A percentile compares a stretch with the other conserved stretches of the same genome.
phyloP scores from a whole-genome alignment of 495 filamentous ascomycete species.

The Daldinia concentrica region DNA sequence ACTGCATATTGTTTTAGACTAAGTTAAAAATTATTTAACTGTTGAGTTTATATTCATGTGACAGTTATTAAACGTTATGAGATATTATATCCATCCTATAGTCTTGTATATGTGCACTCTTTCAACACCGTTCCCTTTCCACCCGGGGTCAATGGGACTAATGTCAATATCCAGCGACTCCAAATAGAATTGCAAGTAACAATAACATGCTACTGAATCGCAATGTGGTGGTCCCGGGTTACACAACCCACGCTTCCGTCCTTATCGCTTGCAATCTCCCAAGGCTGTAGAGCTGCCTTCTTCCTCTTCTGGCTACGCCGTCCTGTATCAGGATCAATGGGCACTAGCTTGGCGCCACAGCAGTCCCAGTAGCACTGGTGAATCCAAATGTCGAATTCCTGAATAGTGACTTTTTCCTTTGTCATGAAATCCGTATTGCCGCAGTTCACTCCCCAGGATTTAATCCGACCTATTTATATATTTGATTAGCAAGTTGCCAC shows the following conservation, averaged over 20 bases:
- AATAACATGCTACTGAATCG: not conserved
- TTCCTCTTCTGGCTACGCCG: conserved; percentile 18
- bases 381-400: conserved; percentile 27
- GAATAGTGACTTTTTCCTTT: not conserved
- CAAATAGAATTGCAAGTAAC: not conserved
- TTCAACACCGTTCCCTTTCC: not conserved
- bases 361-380: conserved; percentile 26
- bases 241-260: conserved; percentile 20
- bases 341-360: conserved; percentile 17
- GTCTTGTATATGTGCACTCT: not conserved
- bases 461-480: conserved; percentile 1
- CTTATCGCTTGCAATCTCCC: conserved; percentile 5
- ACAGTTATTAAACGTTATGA: too few relatives aligned
- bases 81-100: not conserved
- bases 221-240: not conserved
- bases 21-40: not conserved
- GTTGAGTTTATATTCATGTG: not conserved
- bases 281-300: not conserved
- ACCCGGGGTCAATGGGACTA: not conserved
- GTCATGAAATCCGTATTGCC: not conserved
- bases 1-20: not conserved
- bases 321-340: not conserved
- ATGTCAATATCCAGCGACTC: not conserved
- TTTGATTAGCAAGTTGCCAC: not conserved
- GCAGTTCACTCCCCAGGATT: not conserved